Percentiles rank a stretch among this genome's conserved stretches.
phyloP scores from a whole-genome alignment of 164 flowering plant species.

The Piper betle region DNA sequence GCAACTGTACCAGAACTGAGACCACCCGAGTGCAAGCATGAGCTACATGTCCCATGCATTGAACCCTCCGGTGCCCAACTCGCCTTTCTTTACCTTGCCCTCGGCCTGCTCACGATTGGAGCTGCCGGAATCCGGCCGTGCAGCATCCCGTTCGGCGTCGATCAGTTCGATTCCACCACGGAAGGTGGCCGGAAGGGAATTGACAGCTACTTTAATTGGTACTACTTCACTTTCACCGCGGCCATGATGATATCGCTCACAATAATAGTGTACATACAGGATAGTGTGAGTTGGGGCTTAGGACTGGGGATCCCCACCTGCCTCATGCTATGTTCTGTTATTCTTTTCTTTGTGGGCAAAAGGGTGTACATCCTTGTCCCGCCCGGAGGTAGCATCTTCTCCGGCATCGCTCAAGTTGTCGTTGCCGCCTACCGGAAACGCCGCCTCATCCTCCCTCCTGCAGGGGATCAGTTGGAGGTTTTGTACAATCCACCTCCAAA shows the following conservation, averaged over 20 bases:
- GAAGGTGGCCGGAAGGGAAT: conserved; percentile 57
- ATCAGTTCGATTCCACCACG: conserved; percentile 64
- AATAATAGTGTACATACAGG: conserved; percentile 60
- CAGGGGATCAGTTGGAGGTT: background rate
- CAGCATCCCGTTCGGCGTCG: conserved; percentile 73
- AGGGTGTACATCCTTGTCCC: conserved; percentile 38
- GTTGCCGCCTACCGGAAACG: conserved; percentile 58
- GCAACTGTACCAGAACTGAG: conserved; percentile 36
- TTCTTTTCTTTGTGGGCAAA: conserved; percentile 52
- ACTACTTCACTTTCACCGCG: conserved; percentile 54
- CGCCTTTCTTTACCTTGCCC: conserved; percentile 23
- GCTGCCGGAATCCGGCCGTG: conserved; percentile 74
- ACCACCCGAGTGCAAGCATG: conserved; percentile 35
- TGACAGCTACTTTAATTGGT: conserved; percentile 87
- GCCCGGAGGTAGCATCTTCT: conserved; percentile 64
- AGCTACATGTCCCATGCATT: conserved; percentile 15
- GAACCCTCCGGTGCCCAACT: conserved; percentile 32
- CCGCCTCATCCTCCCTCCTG: conserved; percentile 7
- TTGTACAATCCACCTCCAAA: conserved; percentile 3
- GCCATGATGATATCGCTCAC: conserved; percentile 48
- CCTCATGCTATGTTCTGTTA: conserved; percentile 43
- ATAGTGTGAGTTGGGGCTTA: conserved; percentile 49
- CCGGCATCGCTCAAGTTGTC: conserved; percentile 42
- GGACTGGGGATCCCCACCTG: conserved; percentile 61
- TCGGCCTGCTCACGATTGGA: conserved; percentile 41